Percentiles rank a stretch among this genome's conserved stretches.
Conservation (phyloP, 2,329 filamentous ascomycete genomes). For the Penicillium italicum region DNA sequence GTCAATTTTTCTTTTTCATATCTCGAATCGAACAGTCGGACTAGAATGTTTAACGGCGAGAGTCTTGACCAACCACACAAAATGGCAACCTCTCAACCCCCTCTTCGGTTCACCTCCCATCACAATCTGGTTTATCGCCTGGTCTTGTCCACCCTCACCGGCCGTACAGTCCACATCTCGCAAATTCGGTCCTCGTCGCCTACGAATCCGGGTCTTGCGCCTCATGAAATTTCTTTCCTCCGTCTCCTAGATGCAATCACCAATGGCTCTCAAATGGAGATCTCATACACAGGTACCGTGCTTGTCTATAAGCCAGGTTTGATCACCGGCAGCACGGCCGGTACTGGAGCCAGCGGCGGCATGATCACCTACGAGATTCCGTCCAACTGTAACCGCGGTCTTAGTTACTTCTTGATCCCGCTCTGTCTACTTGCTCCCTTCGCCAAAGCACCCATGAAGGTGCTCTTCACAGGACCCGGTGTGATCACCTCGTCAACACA, state of each 20-base stretch:
- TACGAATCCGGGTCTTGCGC: conserved; percentile 81
- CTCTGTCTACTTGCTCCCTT: conserved; percentile 90
- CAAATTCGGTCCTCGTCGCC: conserved; percentile 86
- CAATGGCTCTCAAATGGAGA: conserved; percentile 91
- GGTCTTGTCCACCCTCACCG: conserved; percentile 85
- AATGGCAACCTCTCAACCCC: conserved; percentile 47
- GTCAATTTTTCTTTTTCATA: conserved; percentile 33
- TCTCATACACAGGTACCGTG: conserved; percentile 92
- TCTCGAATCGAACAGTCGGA: conserved; percentile 3
- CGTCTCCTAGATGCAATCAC: conserved; percentile 91
- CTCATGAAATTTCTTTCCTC: conserved; percentile 92
- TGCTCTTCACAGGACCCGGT: conserved; percentile 83
- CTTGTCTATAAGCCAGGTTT: conserved; percentile 88
- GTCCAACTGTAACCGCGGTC: conserved; percentile 69
- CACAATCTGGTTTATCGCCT: conserved; percentile 78
- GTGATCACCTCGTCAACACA: conserved; percentile 87
- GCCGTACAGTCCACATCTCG: conserved; percentile 83
- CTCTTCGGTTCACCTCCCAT: conserved; percentile 76
- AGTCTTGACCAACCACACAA: conserved; percentile 14
- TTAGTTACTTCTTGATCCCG: conserved; percentile 88
- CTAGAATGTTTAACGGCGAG: not conserved
- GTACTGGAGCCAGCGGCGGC: conserved; percentile 67
- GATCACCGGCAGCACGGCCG: conserved; percentile 78
- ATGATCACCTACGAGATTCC: conserved; percentile 79
- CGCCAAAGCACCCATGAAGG: conserved; percentile 84